Base-by-base conservation (phyloP, 2,329 filamentous ascomycete species). In the Claviceps africana region DNA sequence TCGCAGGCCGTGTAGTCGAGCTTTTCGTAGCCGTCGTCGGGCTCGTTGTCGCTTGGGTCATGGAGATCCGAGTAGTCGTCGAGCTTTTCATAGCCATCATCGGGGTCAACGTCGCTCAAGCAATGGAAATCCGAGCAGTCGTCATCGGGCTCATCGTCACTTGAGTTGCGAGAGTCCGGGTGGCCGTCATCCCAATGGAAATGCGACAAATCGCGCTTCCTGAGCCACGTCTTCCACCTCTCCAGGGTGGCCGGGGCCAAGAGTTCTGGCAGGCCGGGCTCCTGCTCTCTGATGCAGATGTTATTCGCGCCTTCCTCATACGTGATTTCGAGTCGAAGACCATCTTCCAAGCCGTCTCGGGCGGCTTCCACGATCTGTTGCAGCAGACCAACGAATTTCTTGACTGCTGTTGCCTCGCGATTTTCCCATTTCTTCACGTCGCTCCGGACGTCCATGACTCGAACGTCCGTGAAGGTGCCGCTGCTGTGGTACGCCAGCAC, bases 401-500 rank as follows among this genome's bases (percentile, higher is more conserved):
- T 37, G 30, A 47, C 11, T 2, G 2, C 1, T 2, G 11, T n/a
- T n/a, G 31, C 19, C 30, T 35, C 30, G 2, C 31, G 30, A 2
- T 22, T 3, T 19, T 47, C 45, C 19, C 30, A 47, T 3, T 33
- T 19, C 13, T 4, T 19, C 31, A 47, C 6, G 1, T 47, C 17
- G 7, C 13, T 22, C 6, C 8, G 45, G 1, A 47, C 13, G 7
- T 47, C 19, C 19, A 47, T 35, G 11, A 47, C 19, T 30, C 45
- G n/a, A 22, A 47, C 35, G 19, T 47, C 19, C 6, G 30, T 47
- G 31, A 47, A 47, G 10, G 13, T 17, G 30, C 45, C 45, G 19
- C 45, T 15, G 9, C 8, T 22, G 48, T 74, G 72, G 53, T 67
- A 70, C 0, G 69, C 72, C 2, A 73, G 57, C 30, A 74, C 58